Percentiles rank a stretch among this genome's conserved stretches.
These are phyloP conservation scores for Mucor lusitanicus DNA, from an alignment of 371 early-diverging fungal species.

Conservation along the genomic window DNA sequence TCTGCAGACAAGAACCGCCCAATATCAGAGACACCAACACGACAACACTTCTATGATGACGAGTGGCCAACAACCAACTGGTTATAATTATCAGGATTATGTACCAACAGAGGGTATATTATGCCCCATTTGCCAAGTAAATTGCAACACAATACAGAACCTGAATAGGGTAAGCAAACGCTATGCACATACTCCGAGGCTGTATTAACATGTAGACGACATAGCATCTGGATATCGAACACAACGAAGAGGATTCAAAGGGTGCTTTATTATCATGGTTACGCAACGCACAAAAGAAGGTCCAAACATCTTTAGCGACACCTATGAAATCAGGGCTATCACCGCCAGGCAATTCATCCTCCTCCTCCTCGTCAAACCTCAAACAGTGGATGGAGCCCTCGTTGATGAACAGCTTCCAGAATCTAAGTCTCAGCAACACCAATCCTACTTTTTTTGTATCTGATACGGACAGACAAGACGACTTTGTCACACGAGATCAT, in stretches of 20 bases:
- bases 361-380: slow-evolving; percentile 7
- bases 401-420: slow-evolving; percentile 25
- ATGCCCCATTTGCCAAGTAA: slow-evolving; percentile 58
- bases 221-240: slow-evolving; percentile 46
- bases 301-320: slow-evolving; percentile 33
- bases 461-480: slow-evolving; percentile 29
- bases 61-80: slow-evolving; percentile 13
- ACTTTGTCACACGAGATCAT: slow-evolving; percentile 51
- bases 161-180: slow-evolving; percentile 38
- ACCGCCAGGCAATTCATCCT: slow-evolving; percentile 7
- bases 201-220: background rate
- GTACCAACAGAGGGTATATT: slow-evolving; percentile 41
- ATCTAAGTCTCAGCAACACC: slow-evolving; percentile 17
- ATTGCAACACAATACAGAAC: slow-evolving; percentile 44
- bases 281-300: slow-evolving; percentile 46
- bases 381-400: slow-evolving; percentile 35
- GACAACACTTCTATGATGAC: slow-evolving; percentile 10
- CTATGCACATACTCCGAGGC: no score
- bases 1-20: background rate
- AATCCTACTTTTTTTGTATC: slow-evolving; percentile 40
- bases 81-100: slow-evolving; percentile 43
- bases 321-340: slow-evolving; percentile 4
- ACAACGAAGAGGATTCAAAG: slow-evolving; percentile 49
- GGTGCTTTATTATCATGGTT: slow-evolving; percentile 51
- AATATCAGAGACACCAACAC: background rate